These are phyloP conservation scores for Globisporangium solare DNA, from an alignment of 352 stramenopile species.

Conservation along the genomic window DNA sequence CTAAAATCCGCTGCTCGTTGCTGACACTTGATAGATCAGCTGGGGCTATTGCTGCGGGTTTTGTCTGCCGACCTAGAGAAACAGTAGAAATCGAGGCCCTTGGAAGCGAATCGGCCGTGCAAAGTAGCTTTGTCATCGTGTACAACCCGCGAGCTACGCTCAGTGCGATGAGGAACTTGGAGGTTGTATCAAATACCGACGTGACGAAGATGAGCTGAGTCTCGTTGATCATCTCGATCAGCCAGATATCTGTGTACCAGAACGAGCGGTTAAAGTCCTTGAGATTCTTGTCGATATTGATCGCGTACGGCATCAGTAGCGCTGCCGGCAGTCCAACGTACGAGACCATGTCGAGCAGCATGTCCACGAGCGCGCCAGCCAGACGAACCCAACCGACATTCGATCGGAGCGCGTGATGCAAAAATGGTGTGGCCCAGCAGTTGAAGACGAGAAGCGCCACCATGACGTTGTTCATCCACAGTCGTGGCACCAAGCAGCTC, in stretches of 20 bases:
- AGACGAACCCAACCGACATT: not conserved
- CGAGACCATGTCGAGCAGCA: conserved; percentile 20
- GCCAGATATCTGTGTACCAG: conserved; percentile 22
- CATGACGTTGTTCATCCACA: conserved; percentile 34
- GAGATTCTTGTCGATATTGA: conserved; percentile 5
- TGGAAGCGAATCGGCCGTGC: not conserved
- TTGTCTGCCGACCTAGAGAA: not conserved
- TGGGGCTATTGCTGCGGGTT: not conserved
- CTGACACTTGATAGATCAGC: not conserved
- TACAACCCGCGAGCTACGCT: conserved; percentile 21
- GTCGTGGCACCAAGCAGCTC: conserved; percentile 21
- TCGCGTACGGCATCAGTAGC: conserved; percentile 21
- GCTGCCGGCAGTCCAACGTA: conserved; percentile 16
- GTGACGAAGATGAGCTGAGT: conserved; percentile 19
- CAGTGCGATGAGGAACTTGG: conserved; percentile 22
- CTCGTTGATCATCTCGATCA: conserved; percentile 24
- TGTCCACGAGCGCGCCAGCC: conserved; percentile 9
- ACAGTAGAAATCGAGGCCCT: not conserved
- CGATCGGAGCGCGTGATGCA: not conserved
- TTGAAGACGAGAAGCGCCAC: conserved; percentile 28
- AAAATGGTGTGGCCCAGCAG: conserved; percentile 21
- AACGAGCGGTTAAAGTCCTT: conserved; percentile 12
- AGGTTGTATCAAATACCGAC: conserved; percentile 13
- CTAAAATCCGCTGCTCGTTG: not conserved
- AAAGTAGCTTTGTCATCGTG: conserved; percentile 17